Evolutionary conservation across 352 stramenopile species (phyloP), one percentile per base, ranked within the genome.

Genomic region (Blastocystis sp.): DNA sequence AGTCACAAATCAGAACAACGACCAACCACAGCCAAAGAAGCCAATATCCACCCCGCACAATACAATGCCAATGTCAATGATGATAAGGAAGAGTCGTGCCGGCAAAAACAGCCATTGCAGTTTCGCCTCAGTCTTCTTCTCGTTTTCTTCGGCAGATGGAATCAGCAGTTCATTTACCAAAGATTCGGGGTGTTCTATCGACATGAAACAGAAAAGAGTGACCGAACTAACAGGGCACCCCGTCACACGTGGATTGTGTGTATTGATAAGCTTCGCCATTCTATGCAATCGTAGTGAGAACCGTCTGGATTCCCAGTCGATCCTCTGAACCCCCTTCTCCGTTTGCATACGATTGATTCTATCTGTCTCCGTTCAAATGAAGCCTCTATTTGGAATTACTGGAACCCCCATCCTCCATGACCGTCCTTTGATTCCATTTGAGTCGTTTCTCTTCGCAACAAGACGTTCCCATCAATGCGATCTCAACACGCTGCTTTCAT

Each of bases 11-110:
- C 24, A 54, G 21, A 10, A 52, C 11, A n/a, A 38, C 40, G 21
- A 69, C 40, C 64, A 17, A 74, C 64, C 64, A 14, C 43, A 52
- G 7, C 64, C 64, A 28, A 54, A 74, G 42, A 74, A 74, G 21
- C 64, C 64, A 52, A 21, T 74, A 28, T 74, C 64, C 7, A 74
- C 45, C 45, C 64, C 64, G 3, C 64, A 74, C 24, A 74, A 28
- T 52, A 3, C n/a, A 48, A 48, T 52, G 10, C 24, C 4, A 74
- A 74, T 74, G 21, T 74, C 64, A 43, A 74, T 54, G 21, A 74
- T 24, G 9, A 48, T n/a, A 6, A 45, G 9, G 7, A 74, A 34
- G 19, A 74, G 64, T n/a, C 34, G 6, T 28, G 64, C 34, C 17
- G 64, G 24, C 17, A 34, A 48, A 38, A 74, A 42, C 34, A 52